Evolutionary conservation across 208 protist genomes (phyloP).

Genomic region (Trypanosoma caninum): DNA sequence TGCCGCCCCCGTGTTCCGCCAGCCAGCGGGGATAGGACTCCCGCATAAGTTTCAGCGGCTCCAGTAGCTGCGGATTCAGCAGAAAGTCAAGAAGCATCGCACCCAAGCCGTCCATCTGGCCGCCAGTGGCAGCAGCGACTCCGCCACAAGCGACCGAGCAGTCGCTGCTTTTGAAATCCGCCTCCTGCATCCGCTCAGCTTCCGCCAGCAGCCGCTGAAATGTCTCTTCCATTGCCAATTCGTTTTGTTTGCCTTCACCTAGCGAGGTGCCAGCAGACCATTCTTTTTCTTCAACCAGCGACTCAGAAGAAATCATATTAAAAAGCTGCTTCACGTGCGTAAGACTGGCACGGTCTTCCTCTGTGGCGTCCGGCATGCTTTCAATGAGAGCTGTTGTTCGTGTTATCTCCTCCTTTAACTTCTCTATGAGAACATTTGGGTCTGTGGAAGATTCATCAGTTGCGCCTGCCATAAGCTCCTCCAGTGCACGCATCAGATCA

Average conservation of each 20-base stretch:
- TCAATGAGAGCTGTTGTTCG: conserved; percentile 5
- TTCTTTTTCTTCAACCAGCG: conserved; percentile 32
- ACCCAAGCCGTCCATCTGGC: conserved; percentile 29
- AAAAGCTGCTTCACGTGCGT: conserved; percentile 40
- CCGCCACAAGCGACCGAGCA: not conserved
- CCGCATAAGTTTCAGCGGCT: conserved; percentile 59
- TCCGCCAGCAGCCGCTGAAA: not conserved
- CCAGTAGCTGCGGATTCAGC: conserved; percentile 50
- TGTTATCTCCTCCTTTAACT: conserved; percentile 35
- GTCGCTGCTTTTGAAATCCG: not conserved
- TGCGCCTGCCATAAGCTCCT: conserved; percentile 29
- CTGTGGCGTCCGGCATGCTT: conserved; percentile 2
- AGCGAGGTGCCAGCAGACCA: no score
- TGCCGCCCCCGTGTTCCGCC: conserved; percentile 24
- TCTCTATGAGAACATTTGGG: conserved; percentile 34
- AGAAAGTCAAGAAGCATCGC: conserved; percentile 44
- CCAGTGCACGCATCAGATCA: conserved; percentile 22
- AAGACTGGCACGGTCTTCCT: conserved; percentile 13
- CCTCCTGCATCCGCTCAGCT: not conserved
- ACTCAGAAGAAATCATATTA: conserved; percentile 24
- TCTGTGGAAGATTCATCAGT: conserved; percentile 37
- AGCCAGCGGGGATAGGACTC: conserved; percentile 62
- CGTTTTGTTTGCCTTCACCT: conserved; percentile 29
- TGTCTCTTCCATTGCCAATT: not conserved
- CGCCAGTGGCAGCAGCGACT: not conserved